A percentile compares a stretch with the other conserved stretches of the same genome.
Conservation (phyloP, 306 rosid species). For the Cucumis hystrix region DNA sequence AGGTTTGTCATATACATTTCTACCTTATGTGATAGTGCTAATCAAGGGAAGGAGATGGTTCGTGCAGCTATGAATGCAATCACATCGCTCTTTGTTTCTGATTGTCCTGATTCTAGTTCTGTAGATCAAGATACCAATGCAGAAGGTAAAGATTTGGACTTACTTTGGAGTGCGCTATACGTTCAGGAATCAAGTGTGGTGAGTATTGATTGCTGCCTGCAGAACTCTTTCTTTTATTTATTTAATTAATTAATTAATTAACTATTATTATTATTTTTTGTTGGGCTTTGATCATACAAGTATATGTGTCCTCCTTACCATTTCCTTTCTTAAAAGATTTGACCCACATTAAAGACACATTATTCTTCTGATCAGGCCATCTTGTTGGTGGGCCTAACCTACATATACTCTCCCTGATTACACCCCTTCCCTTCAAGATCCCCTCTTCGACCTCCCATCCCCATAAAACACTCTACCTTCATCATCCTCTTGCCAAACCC, state of each 20-base stretch:
- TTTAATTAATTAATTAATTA: background rate
- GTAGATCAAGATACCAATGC: conserved; percentile 27
- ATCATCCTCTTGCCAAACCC: too few relatives aligned
- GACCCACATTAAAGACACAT: too few relatives aligned
- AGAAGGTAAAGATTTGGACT: conserved; percentile 29
- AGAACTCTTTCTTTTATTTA: background rate
- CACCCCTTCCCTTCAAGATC: too few relatives aligned
- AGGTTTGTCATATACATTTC: conserved; percentile 73
- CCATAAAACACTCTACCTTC: too few relatives aligned
- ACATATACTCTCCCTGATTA: too few relatives aligned
- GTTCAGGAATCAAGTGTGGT: conserved; percentile 59
- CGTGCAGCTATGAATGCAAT: conserved; percentile 52
- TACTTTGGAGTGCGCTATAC: conserved; percentile 71
- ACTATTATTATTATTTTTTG: too few relatives aligned
- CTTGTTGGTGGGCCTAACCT: too few relatives aligned
- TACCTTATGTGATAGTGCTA: conserved; percentile 47
- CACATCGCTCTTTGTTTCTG: conserved; percentile 33
- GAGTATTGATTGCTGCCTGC: conserved; percentile 12
- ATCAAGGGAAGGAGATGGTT: conserved; percentile 52
- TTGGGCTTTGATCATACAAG: background rate
- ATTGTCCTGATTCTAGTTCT: conserved; percentile 33
- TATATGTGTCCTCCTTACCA: background rate
- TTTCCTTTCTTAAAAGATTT: background rate
- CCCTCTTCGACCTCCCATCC: too few relatives aligned
- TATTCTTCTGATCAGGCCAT: too few relatives aligned